phyloP scores from a whole-genome alignment of 2,329 filamentous ascomycete genomes.

The Penicillium sp. region DNA sequence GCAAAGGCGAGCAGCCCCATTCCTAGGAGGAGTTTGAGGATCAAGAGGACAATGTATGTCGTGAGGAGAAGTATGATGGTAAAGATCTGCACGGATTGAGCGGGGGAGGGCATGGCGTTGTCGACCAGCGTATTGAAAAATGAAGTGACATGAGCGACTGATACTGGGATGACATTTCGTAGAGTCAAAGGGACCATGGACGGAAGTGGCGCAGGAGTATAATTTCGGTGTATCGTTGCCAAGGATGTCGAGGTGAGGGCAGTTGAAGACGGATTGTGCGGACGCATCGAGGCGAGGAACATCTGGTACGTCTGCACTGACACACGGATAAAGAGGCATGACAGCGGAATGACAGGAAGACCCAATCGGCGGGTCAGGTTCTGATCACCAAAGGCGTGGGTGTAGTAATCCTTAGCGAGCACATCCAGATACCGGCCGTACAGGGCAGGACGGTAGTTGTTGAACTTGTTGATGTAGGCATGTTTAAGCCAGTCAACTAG shows the following conservation, averaged over 20 bases:
- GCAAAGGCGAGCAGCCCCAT: constrained; percentile 80
- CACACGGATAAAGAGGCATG: constrained; percentile 89
- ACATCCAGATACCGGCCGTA: constrained; percentile 90
- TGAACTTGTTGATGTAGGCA: constrained; percentile 97
- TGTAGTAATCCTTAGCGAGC: constrained; percentile 95
- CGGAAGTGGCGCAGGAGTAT: constrained; percentile 59
- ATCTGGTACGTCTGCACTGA: constrained; percentile 96
- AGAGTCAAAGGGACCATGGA: constrained; percentile 57
- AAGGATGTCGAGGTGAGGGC: constrained; percentile 34
- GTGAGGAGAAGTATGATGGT: constrained; percentile 83
- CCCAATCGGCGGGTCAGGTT: constrained; percentile 85
- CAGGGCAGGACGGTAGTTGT: constrained; percentile 86
- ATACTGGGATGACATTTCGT: constrained; percentile 50
- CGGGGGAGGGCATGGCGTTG: constrained; percentile 39
- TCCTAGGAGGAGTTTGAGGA: constrained; percentile 77
- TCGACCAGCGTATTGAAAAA: constrained; percentile 37
- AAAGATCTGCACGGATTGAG: constrained; percentile 39
- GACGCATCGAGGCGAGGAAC: constrained; percentile 84
- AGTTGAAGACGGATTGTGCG: constrained; percentile 55
- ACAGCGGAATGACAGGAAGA: constrained; percentile 83
- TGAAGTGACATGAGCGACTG: constrained; percentile 43
- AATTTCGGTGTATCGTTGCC: constrained; percentile 40
- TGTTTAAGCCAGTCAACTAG: constrained; percentile 96
- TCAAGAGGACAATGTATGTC: constrained; percentile 75
- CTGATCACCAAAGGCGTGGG: constrained; percentile 85